These are phyloP conservation scores for Huntiella bhutanensis DNA, from an alignment of 2,329 filamentous ascomycete genomes.

Conservation along the genomic window DNA sequence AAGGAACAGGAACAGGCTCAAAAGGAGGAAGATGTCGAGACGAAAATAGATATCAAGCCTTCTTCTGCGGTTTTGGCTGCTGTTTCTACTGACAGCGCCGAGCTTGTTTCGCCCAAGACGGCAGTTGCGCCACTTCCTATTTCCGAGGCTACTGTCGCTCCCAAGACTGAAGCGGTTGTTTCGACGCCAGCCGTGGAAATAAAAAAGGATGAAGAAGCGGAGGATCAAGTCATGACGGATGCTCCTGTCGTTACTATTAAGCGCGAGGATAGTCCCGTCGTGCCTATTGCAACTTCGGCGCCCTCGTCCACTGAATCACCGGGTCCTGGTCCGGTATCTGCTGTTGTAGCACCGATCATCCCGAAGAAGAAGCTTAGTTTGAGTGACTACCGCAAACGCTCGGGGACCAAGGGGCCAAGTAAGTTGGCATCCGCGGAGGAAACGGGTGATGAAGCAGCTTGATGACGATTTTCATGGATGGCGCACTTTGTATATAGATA, in stretches of 20 bases:
- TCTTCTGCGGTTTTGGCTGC: too few relatives aligned
- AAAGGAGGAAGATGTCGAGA: too few relatives aligned
- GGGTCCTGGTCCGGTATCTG: background rate
- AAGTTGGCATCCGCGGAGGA: constrained; percentile 8
- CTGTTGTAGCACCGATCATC: background rate
- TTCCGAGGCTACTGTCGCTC: too few relatives aligned
- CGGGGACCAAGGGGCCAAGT: constrained; percentile 28
- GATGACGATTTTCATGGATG: background rate
- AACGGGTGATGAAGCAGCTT: background rate
- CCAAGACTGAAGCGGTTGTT: too few relatives aligned
- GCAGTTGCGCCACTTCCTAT: too few relatives aligned
- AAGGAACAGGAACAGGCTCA: too few relatives aligned
- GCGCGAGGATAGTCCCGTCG: background rate
- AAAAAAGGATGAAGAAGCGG: too few relatives aligned
- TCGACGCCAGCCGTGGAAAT: too few relatives aligned
- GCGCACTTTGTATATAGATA: background rate
- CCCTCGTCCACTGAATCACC: background rate
- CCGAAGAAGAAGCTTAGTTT: constrained; percentile 44
- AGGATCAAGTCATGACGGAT: background rate
- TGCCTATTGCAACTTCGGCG: background rate
- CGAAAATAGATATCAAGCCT: too few relatives aligned
- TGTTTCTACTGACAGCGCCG: too few relatives aligned
- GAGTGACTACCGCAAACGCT: constrained; percentile 43
- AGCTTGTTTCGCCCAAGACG: too few relatives aligned
- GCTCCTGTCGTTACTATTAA: background rate